A percentile compares a stretch with the other conserved stretches of the same genome.
These are phyloP conservation scores for Delitschia confertaspora DNA, from an alignment of 495 filamentous ascomycete genomes.

Conservation along the genomic window DNA sequence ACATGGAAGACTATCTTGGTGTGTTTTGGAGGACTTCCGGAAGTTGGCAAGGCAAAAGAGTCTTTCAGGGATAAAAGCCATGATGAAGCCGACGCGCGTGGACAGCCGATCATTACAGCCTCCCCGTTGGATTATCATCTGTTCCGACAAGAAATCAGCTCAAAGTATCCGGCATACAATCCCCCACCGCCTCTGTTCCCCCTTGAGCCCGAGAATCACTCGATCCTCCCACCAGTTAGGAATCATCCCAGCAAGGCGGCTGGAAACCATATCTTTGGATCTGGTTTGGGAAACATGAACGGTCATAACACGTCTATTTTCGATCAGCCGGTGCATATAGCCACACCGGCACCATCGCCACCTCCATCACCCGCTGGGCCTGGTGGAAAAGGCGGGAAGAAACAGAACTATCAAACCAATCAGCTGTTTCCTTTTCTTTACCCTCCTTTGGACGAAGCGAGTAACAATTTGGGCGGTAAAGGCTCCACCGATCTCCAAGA, in stretches of 20 bases:
- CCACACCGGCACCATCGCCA: slow-evolving; percentile 93
- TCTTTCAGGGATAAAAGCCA: slow-evolving; percentile 44
- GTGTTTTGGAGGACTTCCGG: slow-evolving; percentile 65
- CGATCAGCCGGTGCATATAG: slow-evolving; percentile 93
- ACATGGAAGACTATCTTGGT: slow-evolving; percentile 82
- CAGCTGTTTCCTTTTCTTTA: slow-evolving; percentile 98
- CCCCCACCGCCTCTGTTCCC: slow-evolving; percentile 77
- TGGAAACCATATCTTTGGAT: slow-evolving; percentile 26
- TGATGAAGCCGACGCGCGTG: slow-evolving; percentile 34
- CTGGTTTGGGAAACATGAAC: slow-evolving; percentile 36
- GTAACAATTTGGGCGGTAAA: slow-evolving; percentile 80
- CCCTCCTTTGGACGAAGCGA: slow-evolving; percentile 74
- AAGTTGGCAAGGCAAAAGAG: slow-evolving; percentile 65
- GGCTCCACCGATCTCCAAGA: slow-evolving; percentile 69
- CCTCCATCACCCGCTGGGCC: slow-evolving; percentile 82
- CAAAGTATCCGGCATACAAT: slow-evolving; percentile 94
- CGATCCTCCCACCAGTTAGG: slow-evolving; percentile 75
- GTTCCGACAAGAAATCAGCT: slow-evolving; percentile 96
- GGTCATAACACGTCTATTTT: slow-evolving; percentile 66
- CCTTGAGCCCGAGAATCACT: slow-evolving; percentile 80
- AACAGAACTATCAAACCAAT: slow-evolving; percentile 98
- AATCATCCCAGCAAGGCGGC: slow-evolving; percentile 52
- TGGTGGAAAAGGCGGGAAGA: slow-evolving; percentile 90
- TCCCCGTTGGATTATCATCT: slow-evolving; percentile 93
- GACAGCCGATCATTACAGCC: slow-evolving; percentile 64